Evolutionary conservation across 75 land plant genomes (phyloP), one percentile per base, ranked within the genome.

Genomic region (Pinus albicaulis): DNA sequence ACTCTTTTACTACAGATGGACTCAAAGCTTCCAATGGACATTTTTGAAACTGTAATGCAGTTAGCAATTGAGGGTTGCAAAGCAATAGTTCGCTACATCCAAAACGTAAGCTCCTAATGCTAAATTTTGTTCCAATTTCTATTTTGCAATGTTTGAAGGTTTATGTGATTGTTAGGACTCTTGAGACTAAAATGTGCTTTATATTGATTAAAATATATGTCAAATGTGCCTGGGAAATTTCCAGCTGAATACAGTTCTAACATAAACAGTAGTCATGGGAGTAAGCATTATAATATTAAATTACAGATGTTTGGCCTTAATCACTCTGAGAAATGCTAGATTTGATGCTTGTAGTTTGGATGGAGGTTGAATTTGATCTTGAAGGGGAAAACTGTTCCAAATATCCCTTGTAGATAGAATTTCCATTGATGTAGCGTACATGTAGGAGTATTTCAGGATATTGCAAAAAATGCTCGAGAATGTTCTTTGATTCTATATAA

Each of bases 41-140:
- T 75, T 7, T 90, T 96, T 87, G 99, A 96, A 78, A 84, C 79
- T 74, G 99, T 96, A 44, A 87, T 94, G 91, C 82, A 89, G 78
- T 89, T 96, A 68, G 99, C 98, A 76, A 79, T 77, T 38, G 95
- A 94, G 81, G 99, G 99, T 72, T 90, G 96, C 83, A 92, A 92
- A 77, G 98, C 99, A 34, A 60, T 93, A 31, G 98, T 95, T 56
- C 85, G 78, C 60, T 92, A 90, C 77, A 92, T 96, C 73, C 85
- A 91, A 74, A 87, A 90, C 72, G 99, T 96, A 91, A 80, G 79
- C 48, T 41, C n/a, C 71, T 38, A 41, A 68, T 20, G 10, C 71
- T 41, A 68, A 20, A 20, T 68, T 68, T 38, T 68, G 26, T 24
- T 17, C 52, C 38, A 14, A 16, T 72, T 44, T 44, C 55, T 5